Base-by-base conservation (phyloP, 768 basidiomycete species). In the Hypholoma fasciculare region DNA sequence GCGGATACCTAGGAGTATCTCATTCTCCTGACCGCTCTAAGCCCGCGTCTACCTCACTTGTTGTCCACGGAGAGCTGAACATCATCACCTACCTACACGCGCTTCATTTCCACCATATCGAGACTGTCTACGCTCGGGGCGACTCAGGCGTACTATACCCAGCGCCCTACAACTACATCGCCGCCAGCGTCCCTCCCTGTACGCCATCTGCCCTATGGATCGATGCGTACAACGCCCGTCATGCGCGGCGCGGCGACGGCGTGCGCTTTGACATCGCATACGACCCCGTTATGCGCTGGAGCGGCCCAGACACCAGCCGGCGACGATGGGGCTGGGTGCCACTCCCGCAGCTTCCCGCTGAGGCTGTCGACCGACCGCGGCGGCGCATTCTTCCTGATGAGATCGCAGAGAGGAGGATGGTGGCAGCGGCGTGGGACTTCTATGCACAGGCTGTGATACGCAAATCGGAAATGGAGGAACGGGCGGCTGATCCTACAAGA, bases 191-290 rank as follows among this genome's bases (percentile, higher is more conserved):
- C 2, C 51, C 51, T 2, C 51, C 51, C 37, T 52, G 51, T 38
- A 39, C 51, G 1, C 51, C 51, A 3, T 52, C 51, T 7, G 39
- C 23, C 0, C 20, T 52, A 12, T 52, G 51, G 51, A 52, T 52
- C 3, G 51, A 52, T 16, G 34, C 51, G 20, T 52, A 52, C 39
- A 52, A 52, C 16, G 51, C 51, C 11, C 51, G 51, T 9, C 51
- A 42, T 14, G 51, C 39, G n/a, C 14, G 17, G 13, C 17, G 51
- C 4, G 39, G 51, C 5, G 51, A 52, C 23, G 51, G 51, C 26
- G 37, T 52, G 13, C 51, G 51, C 1, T 42, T 52, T 20, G 51
- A 42, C 39, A 52, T 52, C 9, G 39, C 39, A 7, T 39, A 39
- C 39, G 51, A 42, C 13, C 39, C 39, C 3, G 26, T 30, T 38